A percentile compares a stretch with the other conserved stretches of the same genome.
These are phyloP conservation scores for Durotheca rogersii DNA, from an alignment of 495 filamentous ascomycete genomes.

Conservation along the genomic window DNA sequence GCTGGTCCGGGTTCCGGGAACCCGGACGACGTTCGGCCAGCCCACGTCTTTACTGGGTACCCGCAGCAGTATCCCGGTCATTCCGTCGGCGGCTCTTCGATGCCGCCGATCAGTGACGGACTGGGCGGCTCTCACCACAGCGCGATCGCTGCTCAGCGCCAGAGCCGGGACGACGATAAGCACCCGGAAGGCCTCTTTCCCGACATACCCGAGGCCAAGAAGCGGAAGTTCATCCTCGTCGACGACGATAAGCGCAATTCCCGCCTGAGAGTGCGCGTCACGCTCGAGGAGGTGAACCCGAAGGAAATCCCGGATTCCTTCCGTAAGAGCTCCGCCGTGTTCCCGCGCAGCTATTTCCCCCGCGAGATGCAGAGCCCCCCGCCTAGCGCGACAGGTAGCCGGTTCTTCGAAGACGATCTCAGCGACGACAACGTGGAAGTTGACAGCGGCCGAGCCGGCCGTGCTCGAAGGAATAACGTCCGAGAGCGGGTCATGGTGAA, in stretches of 20 bases:
- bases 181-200: conserved; percentile 72
- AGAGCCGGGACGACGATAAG: conserved; percentile 40
- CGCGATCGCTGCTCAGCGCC: conserved; percentile 38
- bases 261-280: conserved; percentile 82
- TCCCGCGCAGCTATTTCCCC: conserved; percentile 84
- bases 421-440: conserved; percentile 50
- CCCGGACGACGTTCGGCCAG: conserved; percentile 63
- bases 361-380: conserved; percentile 82
- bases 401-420: conserved; percentile 64
- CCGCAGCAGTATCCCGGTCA: conserved; percentile 60
- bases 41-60: conserved; percentile 78
- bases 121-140: conserved; percentile 56
- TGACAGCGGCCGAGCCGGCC: conserved; percentile 47
- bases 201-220: conserved; percentile 80
- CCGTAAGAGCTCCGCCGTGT: conserved; percentile 83
- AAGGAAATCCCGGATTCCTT: conserved; percentile 94
- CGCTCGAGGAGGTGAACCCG: conserved; percentile 83
- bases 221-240: conserved; percentile 93
- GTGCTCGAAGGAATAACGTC: conserved; percentile 36
- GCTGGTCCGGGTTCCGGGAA: conserved; percentile 37
- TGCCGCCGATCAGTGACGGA: conserved; percentile 69
- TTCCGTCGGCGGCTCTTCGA: conserved; percentile 57
- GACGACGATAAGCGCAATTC: conserved; percentile 77
- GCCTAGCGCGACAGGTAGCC: conserved; percentile 60
- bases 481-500: conserved; percentile 57